Evolutionary conservation across 208 protist genomes (phyloP).

Genomic region (Leishmania gerbilli): DNA sequence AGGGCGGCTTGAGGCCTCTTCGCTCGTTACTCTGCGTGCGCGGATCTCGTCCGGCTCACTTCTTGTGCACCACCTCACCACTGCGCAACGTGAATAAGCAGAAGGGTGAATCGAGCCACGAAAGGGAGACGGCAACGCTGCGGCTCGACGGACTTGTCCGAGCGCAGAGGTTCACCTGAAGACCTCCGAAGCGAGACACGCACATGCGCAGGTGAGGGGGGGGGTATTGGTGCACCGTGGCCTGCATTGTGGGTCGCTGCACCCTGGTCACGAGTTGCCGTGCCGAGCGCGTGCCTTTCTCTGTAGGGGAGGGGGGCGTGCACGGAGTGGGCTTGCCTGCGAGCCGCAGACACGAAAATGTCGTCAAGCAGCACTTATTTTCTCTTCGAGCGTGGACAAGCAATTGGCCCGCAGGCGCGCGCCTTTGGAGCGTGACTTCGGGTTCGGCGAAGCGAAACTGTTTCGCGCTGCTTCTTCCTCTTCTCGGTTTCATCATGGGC

Average conservation of each 20-base stretch:
- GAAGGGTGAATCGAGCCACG: no score
- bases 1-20: no score
- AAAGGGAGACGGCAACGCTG: no score
- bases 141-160: neutral
- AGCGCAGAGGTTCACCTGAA: neutral
- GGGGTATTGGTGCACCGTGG: neutral
- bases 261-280: neutral
- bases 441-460: neutral
- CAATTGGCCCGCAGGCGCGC: neutral
- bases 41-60: no score
- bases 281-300: neutral
- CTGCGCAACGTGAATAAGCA: no score
- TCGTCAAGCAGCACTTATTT: neutral
- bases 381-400: neutral
- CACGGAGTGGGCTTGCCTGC: neutral
- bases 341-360: neutral
- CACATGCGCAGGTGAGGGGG: neutral
- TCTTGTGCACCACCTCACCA: no score
- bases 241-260: neutral
- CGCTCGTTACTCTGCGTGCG: no score
- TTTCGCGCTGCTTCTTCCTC: no score
- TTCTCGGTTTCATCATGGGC: neutral
- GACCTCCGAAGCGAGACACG: no score
- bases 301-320: neutral
- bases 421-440: neutral